Percentiles rank a stretch among this genome's conserved stretches.
Conservation (phyloP, 2,329 filamentous ascomycete species). For the Emmonsia crescens region DNA sequence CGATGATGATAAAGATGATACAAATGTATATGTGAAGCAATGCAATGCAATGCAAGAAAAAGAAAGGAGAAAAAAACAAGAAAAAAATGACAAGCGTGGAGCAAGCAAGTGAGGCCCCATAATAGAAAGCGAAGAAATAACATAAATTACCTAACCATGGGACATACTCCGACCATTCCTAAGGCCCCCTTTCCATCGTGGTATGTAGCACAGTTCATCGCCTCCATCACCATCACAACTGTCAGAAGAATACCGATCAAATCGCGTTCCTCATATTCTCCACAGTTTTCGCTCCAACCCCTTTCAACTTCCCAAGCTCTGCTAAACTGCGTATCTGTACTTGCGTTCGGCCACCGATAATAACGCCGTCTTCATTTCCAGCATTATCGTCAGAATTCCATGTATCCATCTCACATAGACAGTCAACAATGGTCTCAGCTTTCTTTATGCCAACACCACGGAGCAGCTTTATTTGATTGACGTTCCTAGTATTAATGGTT, state of each 20-base stretch:
- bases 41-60: neutral
- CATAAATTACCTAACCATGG: neutral
- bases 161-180: slow-evolving; percentile 10
- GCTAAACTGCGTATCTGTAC: slow-evolving; percentile 27
- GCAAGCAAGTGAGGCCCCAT: neutral
- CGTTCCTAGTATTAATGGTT: slow-evolving; percentile 37
- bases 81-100: neutral
- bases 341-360: slow-evolving; percentile 10
- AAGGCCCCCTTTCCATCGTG: neutral
- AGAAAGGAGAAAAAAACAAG: neutral
- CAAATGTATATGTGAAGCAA: neutral
- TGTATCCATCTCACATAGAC: slow-evolving; percentile 33
- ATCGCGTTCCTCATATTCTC: slow-evolving; percentile 36
- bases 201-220: slow-evolving; percentile 19
- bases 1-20: neutral
- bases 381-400: slow-evolving; percentile 11
- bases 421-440: slow-evolving; percentile 39
- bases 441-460: slow-evolving; percentile 39
- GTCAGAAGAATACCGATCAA: neutral
- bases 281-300: slow-evolving; percentile 36
- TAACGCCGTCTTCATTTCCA: slow-evolving; percentile 7
- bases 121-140: slow-evolving; percentile 12
- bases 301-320: slow-evolving; percentile 33
- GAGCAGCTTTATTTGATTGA: slow-evolving; percentile 36
- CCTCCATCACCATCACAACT: too few relatives aligned